These are phyloP conservation scores for Panicum hallii DNA, from an alignment of 202 grass and related monocot genomes.

Conservation along the genomic window DNA sequence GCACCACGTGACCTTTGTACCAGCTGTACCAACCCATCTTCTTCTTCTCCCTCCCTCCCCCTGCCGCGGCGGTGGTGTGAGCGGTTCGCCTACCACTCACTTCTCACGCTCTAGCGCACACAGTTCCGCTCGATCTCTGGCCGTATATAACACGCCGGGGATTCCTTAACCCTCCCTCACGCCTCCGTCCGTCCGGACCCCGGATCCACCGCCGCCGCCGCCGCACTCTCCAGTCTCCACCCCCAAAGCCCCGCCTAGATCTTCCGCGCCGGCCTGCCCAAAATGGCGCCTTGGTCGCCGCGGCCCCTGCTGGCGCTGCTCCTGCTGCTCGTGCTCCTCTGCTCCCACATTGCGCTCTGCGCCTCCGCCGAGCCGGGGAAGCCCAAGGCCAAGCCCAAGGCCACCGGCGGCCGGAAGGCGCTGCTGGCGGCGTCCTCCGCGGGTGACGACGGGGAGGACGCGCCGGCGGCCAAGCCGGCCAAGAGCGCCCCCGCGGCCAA, in stretches of 20 bases:
- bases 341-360: slow-evolving; percentile 70
- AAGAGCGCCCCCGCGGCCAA: slow-evolving; percentile 24
- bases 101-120: neutral
- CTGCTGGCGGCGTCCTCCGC: slow-evolving; percentile 22
- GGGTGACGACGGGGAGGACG: slow-evolving; percentile 25
- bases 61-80: slow-evolving; percentile 38
- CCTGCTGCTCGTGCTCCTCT: slow-evolving; percentile 60
- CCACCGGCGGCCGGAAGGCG: slow-evolving; percentile 38
- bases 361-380: slow-evolving; percentile 46
- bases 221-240: neutral
- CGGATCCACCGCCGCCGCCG: neutral
- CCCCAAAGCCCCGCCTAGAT: slow-evolving; percentile 3
- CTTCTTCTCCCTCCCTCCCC: neutral
- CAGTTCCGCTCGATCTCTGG: neutral
- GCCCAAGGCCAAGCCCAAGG: slow-evolving; percentile 57
- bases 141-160: slow-evolving; percentile 32
- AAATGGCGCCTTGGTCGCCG: slow-evolving; percentile 47
- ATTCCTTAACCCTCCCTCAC: slow-evolving; percentile 37
- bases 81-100: slow-evolving; percentile 60
- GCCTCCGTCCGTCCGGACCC: slow-evolving; percentile 38
- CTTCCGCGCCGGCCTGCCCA: neutral
- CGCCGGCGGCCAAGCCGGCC: slow-evolving; percentile 22
- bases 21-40: neutral
- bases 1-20: slow-evolving; percentile 12
- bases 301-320: slow-evolving; percentile 44